Conservation (phyloP, 1,139 yeast species). For the Pichiaceae sp. region DNA sequence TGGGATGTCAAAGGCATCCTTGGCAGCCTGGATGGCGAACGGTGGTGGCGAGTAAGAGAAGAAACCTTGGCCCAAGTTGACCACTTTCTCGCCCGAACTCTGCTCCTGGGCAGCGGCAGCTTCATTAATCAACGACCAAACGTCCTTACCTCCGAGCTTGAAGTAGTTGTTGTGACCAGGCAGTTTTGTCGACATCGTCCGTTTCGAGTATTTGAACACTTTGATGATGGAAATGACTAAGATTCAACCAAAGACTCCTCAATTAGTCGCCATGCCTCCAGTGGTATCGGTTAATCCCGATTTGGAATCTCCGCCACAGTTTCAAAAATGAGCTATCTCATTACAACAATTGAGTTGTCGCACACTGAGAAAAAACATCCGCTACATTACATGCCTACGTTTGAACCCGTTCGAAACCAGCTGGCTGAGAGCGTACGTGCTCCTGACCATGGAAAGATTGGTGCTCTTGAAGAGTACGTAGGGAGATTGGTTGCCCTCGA, state of each 20-base stretch:
- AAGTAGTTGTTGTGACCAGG: slow-evolving; percentile 54
- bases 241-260: no score
- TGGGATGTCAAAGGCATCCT: slow-evolving; percentile 61
- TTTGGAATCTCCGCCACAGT: no score
- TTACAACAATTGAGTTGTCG: no score
- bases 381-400: background rate
- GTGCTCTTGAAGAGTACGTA: background rate
- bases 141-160: slow-evolving; percentile 65
- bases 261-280: no score
- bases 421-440: no score
- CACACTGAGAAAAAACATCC: no score
- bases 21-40: slow-evolving; percentile 81
- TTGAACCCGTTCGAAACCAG: background rate
- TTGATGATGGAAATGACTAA: no score
- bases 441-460: no score
- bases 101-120: slow-evolving; percentile 75
- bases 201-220: no score
- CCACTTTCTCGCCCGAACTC: slow-evolving; percentile 61
- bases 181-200: slow-evolving; percentile 10
- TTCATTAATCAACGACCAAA: slow-evolving; percentile 91
- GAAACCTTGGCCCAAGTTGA: slow-evolving; percentile 93
- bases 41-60: slow-evolving; percentile 92
- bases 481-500: no score
- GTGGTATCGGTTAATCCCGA: no score
- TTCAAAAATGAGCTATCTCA: no score